phyloP scores from a whole-genome alignment of 768 basidiomycete species.

The Postia placenta region DNA sequence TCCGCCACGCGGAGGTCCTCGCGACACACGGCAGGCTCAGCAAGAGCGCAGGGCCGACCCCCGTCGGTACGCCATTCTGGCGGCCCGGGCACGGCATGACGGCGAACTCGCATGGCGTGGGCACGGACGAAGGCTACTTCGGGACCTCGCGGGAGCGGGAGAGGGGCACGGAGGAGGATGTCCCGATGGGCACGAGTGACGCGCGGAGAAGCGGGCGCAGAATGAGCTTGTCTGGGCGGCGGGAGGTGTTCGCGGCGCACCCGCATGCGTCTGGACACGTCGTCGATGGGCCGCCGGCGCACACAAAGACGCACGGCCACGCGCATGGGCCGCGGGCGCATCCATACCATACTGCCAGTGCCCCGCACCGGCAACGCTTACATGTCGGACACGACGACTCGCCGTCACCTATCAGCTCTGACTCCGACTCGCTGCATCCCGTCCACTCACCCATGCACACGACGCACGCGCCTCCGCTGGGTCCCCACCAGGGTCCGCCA shows the following conservation, averaged over 20 bases:
- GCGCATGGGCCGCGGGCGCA: conserved; percentile 29
- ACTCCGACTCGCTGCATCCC: conserved; percentile 41
- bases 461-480: conserved; percentile 10
- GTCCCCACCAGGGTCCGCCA: conserved; percentile 23
- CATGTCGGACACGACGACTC: conserved; percentile 46
- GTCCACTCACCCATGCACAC: conserved; percentile 25
- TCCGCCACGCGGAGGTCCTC: conserved; percentile 41
- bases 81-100: conserved; percentile 16
- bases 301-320: conserved; percentile 25
- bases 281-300: conserved; percentile 31
- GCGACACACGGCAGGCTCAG: conserved; percentile 29
- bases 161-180: conserved; percentile 24
- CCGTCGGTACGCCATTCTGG: conserved; percentile 40
- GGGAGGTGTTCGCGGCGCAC: conserved; percentile 17
- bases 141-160: conserved; percentile 27
- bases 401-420: conserved; percentile 66
- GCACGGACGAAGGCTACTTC: conserved; percentile 37
- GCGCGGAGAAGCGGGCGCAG: conserved; percentile 31
- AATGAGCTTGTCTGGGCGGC: conserved; percentile 29
- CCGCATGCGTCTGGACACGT: conserved; percentile 25
- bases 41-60: conserved; percentile 68
- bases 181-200: conserved; percentile 14
- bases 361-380: conserved; percentile 17
- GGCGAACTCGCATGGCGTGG: conserved; percentile 11
- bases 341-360: conserved; percentile 35